These are phyloP conservation scores for Alternaria burnsii DNA, from an alignment of 2,329 filamentous ascomycete genomes.

Conservation along the genomic window DNA sequence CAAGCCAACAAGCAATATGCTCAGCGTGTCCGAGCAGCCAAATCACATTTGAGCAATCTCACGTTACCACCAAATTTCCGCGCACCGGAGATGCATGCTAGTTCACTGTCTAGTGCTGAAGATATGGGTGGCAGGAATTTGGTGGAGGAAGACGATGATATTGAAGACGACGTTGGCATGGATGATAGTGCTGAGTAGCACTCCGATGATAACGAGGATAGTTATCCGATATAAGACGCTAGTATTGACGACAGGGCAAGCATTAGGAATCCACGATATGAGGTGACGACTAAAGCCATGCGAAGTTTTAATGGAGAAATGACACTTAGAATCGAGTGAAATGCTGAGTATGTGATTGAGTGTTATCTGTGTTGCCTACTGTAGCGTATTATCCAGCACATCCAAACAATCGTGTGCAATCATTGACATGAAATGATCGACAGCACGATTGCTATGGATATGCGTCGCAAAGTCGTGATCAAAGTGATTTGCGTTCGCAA, in stretches of 20 bases:
- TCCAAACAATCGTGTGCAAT: neutral
- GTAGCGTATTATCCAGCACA: neutral
- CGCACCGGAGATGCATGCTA: neutral
- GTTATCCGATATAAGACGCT: too few relatives aligned
- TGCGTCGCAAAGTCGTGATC: neutral
- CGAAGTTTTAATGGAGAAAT: neutral
- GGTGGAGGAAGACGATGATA: neutral
- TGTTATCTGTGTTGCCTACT: neutral
- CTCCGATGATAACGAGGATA: neutral
- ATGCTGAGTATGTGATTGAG: neutral
- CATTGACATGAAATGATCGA: neutral
- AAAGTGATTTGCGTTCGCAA: neutral
- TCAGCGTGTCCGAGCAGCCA: neutral
- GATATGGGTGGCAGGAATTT: neutral
- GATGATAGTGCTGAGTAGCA: neutral
- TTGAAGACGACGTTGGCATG: too few relatives aligned
- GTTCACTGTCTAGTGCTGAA: neutral
- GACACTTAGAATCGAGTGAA: neutral
- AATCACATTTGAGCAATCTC: slow-evolving; percentile 1
- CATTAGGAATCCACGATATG: neutral
- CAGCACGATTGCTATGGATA: neutral
- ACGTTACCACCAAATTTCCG: slow-evolving; percentile 8
- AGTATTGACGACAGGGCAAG: too few relatives aligned
- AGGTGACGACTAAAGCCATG: too few relatives aligned
- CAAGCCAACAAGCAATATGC: neutral